Percentiles rank a stretch among this genome's conserved stretches.
Evolutionary conservation across 495 filamentous ascomycete species (phyloP).

Genomic region (Neurospora sp.): DNA sequence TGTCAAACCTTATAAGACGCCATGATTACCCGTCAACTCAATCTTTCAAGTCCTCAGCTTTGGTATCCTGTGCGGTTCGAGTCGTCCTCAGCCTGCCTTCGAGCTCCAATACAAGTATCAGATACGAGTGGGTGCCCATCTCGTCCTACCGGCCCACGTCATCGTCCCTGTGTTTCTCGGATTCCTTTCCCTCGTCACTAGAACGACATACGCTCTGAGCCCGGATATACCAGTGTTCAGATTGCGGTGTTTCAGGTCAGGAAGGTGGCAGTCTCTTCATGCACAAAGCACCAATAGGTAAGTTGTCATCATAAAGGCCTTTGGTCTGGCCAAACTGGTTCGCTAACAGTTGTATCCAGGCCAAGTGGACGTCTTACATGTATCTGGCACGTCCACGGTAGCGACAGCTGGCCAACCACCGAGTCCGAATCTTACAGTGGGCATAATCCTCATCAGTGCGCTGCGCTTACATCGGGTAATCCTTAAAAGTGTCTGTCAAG

Average conservation of each 20-base stretch:
- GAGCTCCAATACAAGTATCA: not conserved
- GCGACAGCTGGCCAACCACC: conserved; percentile 16
- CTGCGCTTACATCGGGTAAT: conserved; percentile 13
- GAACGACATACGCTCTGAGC: not conserved
- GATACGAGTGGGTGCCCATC: not conserved
- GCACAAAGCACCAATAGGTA: not conserved
- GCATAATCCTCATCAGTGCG: conserved; percentile 4
- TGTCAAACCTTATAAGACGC: not conserved
- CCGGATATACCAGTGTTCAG: not conserved
- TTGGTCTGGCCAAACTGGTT: not conserved
- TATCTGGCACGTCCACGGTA: not conserved
- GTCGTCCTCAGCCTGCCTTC: not conserved
- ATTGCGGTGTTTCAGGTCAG: not conserved
- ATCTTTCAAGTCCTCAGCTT: not conserved
- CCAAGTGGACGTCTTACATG: not conserved
- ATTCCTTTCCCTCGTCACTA: not conserved
- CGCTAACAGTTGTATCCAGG: not conserved
- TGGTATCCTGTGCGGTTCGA: not conserved
- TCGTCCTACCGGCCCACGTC: not conserved
- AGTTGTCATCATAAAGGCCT: not conserved
- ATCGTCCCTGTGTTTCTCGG: not conserved
- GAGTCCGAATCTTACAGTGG: conserved; percentile 13
- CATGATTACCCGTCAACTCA: not conserved
- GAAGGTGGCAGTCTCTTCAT: not conserved
- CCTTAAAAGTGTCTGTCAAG: conserved; percentile 13